These are phyloP conservation scores for Phytopythium sindhum DNA, from an alignment of 352 stramenopile species.

Conservation along the genomic window DNA sequence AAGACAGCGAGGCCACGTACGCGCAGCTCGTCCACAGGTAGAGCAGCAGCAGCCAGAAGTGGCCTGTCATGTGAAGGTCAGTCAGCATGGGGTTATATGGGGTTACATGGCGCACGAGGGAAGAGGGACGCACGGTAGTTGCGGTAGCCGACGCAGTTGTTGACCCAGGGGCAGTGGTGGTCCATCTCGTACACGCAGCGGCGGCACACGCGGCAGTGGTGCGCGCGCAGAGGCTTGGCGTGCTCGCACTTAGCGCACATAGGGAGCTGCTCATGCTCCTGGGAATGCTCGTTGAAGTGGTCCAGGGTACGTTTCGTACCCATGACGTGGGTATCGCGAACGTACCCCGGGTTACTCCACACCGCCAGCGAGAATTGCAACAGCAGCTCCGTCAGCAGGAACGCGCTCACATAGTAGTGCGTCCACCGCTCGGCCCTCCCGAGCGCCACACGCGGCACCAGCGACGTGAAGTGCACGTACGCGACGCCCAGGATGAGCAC, in stretches of 20 bases:
- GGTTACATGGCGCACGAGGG: background rate
- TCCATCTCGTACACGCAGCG: constrained; percentile 95
- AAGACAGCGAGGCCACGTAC: constrained; percentile 35
- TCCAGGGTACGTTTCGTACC: background rate
- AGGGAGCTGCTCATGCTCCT: background rate
- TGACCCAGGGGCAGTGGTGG: constrained; percentile 97
- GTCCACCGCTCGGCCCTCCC: background rate
- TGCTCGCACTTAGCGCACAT: constrained; percentile 20
- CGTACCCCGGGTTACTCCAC: constrained; percentile 36
- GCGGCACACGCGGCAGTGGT: constrained; percentile 82
- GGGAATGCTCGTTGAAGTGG: background rate
- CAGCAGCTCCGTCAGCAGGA: constrained; percentile 31
- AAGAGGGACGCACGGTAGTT: constrained; percentile 73
- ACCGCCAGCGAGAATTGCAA: constrained; percentile 40
- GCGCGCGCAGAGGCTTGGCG: constrained; percentile 31
- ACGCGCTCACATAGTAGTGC: constrained; percentile 21
- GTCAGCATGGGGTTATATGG: background rate
- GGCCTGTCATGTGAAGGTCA: constrained; percentile 13
- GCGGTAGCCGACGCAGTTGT: constrained; percentile 96
- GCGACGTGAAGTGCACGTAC: constrained; percentile 29
- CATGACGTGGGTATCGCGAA: constrained; percentile 11
- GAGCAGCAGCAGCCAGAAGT: constrained; percentile 49
- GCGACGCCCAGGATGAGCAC: constrained; percentile 24
- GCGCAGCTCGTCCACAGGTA: constrained; percentile 43
- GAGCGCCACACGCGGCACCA: constrained; percentile 14